These are phyloP conservation scores for Trichoderma erinaceum DNA, from an alignment of 495 filamentous ascomycete species.

Conservation along the genomic window DNA sequence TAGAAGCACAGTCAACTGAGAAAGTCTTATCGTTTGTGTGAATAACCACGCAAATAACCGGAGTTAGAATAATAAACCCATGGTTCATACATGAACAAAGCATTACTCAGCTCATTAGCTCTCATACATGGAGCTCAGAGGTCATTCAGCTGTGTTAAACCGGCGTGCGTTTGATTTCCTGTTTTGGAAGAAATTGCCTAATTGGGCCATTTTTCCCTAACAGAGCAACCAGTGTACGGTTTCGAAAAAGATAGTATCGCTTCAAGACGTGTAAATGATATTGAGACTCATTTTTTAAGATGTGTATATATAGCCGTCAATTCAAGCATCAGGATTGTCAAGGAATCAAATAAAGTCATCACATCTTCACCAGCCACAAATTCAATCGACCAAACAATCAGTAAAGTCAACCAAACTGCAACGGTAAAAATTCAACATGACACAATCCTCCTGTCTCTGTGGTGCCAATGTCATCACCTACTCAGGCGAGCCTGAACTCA, in stretches of 20 bases:
- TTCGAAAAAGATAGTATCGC: not conserved
- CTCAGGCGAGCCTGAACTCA: not conserved
- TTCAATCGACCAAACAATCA: not conserved
- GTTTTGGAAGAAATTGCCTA: not conserved
- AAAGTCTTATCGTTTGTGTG: too few relatives aligned
- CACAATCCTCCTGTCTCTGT: not conserved
- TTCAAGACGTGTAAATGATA: not conserved
- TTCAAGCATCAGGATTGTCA: not conserved
- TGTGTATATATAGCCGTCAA: not conserved
- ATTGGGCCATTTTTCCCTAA: not conserved
- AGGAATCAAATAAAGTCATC: too few relatives aligned
- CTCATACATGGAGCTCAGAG: not conserved
- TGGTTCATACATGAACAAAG: not conserved
- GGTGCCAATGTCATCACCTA: slow-evolving; percentile 3
- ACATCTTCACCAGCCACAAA: too few relatives aligned
- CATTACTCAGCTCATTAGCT: not conserved
- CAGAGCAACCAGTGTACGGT: not conserved
- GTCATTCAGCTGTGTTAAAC: too few relatives aligned
- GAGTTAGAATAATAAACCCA: not conserved
- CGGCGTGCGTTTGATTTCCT: not conserved
- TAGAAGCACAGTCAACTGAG: too few relatives aligned
- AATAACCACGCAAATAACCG: not conserved
- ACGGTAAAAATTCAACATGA: not conserved
- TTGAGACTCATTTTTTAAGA: not conserved
- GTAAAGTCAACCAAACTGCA: not conserved